These are phyloP conservation scores for Penstemon eatonii DNA, from an alignment of 257 asterid species.

Conservation along the genomic window DNA sequence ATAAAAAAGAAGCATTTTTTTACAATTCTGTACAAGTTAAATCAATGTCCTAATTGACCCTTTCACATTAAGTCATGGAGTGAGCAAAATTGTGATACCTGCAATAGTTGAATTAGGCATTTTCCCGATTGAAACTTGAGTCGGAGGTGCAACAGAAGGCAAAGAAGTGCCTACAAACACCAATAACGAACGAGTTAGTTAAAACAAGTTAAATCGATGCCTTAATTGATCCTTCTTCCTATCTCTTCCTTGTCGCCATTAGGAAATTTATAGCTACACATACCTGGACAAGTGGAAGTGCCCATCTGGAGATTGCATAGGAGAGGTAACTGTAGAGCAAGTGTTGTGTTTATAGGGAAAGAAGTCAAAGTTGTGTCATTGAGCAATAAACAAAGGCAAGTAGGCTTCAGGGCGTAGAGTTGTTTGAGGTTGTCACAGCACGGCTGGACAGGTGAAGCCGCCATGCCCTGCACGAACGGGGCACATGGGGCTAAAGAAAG, in stretches of 20 bases:
- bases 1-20: not conserved
- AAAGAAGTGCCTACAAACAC: conserved; percentile 32
- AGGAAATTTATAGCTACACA: no score
- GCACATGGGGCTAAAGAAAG: conserved; percentile 53
- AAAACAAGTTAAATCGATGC: not conserved
- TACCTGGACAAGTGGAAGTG: conserved; percentile 56
- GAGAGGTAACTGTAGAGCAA: conserved; percentile 65
- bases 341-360: conserved; percentile 56
- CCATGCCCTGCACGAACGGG: conserved; percentile 59
- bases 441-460: conserved; percentile 40
- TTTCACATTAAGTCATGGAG: not conserved
- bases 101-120: conserved; percentile 48
- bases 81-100: conserved; percentile 34
- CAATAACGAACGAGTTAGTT: not conserved
- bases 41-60: not conserved
- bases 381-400: conserved; percentile 59
- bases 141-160: conserved; percentile 47
- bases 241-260: no score
- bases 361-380: conserved; percentile 40
- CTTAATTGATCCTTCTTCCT: not conserved
- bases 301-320: conserved; percentile 46
- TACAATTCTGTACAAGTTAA: no score
- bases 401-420: conserved; percentile 40
- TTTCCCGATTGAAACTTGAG: conserved; percentile 49
- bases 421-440: conserved; percentile 56